Conservation (phyloP, 495 filamentous ascomycete genomes). For the Penicillium flavigenum region DNA sequence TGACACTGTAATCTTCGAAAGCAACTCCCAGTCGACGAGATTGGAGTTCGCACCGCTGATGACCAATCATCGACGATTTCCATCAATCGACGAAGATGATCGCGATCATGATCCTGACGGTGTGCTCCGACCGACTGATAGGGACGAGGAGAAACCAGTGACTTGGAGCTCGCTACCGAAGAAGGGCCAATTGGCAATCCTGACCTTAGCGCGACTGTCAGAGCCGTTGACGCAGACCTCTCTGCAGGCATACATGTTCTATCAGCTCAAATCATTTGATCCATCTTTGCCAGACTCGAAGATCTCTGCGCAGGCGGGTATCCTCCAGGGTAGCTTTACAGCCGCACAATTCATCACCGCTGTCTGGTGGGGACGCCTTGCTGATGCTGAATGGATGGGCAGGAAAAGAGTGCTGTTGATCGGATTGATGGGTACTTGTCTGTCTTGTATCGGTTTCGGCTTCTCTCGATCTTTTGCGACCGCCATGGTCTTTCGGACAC, state of each 20-base stretch:
- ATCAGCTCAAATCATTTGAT: conserved; percentile 68
- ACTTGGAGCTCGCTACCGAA: conserved; percentile 69
- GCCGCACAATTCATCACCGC: conserved; percentile 77
- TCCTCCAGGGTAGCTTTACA: conserved; percentile 72
- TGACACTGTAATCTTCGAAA: conserved; percentile 20
- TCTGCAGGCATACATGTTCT: conserved; percentile 73
- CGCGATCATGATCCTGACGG: conserved; percentile 21
- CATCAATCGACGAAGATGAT: conserved; percentile 20
- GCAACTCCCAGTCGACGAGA: conserved; percentile 9
- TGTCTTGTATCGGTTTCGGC: conserved; percentile 75
- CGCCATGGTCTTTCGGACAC: conserved; percentile 65
- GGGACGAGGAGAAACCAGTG: conserved; percentile 45
- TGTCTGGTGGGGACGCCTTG: conserved; percentile 74
- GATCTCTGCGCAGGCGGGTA: conserved; percentile 74
- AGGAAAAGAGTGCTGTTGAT: conserved; percentile 77
- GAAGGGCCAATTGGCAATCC: conserved; percentile 71
- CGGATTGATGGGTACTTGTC: conserved; percentile 67
- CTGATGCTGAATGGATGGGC: conserved; percentile 67
- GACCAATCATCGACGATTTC: conserved; percentile 22
- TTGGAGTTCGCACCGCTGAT: conserved; percentile 20
- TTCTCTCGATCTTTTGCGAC: conserved; percentile 68
- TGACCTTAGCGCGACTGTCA: conserved; percentile 72
- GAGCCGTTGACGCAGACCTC: conserved; percentile 79
- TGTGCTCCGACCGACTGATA: conserved; percentile 2
- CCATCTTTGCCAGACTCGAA: conserved; percentile 60